Conservation (phyloP, 805 yeast species). For the Sugiyamaella qingdaonensis region DNA sequence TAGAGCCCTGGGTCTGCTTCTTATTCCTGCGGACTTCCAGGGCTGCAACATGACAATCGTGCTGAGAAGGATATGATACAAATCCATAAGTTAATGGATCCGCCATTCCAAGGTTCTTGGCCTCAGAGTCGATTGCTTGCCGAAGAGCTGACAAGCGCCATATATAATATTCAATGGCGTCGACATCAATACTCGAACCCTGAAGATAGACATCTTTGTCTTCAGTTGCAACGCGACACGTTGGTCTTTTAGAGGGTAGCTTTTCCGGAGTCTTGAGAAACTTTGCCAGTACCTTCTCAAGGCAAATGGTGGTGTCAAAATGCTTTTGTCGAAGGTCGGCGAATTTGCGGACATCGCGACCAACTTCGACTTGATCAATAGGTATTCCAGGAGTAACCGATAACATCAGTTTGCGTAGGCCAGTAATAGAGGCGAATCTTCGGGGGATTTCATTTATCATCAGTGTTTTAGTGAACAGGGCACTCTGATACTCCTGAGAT, state of each 20-base stretch:
- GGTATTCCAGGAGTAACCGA: conserved; percentile 7
- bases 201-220: conserved; percentile 11
- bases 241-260: conserved; percentile 26
- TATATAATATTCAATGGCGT: conserved; percentile 29
- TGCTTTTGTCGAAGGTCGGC: conserved; percentile 27
- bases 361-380: conserved; percentile 27
- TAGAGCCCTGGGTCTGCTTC: conserved; percentile 14
- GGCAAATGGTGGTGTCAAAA: conserved; percentile 19
- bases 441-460: conserved; percentile 32
- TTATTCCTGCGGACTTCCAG: background rate
- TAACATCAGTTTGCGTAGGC: conserved; percentile 21
- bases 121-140: conserved; percentile 20
- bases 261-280: conserved; percentile 26
- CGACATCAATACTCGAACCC: conserved; percentile 16
- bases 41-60: conserved; percentile 25
- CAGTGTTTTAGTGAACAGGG: conserved; percentile 30
- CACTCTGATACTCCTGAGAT: conserved; percentile 23
- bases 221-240: conserved; percentile 18
- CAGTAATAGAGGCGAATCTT: conserved; percentile 23
- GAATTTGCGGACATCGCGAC: conserved; percentile 28
- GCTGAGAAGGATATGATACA: conserved; percentile 25
- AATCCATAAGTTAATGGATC: conserved; percentile 13
- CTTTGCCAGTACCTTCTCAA: conserved; percentile 29
- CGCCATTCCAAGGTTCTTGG: conserved; percentile 12
- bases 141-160: conserved; percentile 18